phyloP scores from a whole-genome alignment of 2,329 filamentous ascomycete genomes.

The Dactylellina haptotyla region DNA sequence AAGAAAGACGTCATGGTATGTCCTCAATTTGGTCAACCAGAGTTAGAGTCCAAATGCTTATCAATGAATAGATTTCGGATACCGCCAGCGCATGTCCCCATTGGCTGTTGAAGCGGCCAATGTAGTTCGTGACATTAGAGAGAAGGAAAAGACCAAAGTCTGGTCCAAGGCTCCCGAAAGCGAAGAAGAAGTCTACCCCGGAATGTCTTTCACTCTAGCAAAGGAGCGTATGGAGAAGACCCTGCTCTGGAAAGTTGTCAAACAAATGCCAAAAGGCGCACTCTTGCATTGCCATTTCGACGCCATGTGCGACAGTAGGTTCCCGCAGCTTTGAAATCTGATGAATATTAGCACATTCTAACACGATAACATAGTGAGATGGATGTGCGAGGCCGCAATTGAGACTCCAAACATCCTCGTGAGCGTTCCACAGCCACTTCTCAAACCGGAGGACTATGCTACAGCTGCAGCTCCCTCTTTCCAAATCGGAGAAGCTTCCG shows the following conservation, averaged over 20 bases:
- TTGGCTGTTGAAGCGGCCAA: conserved; percentile 79
- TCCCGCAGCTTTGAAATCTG: neutral
- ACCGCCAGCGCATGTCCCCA: conserved; percentile 79
- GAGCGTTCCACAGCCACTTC: conserved; percentile 40
- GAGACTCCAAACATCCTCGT: conserved; percentile 75
- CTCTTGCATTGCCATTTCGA: conserved; percentile 88
- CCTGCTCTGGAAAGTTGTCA: conserved; percentile 84
- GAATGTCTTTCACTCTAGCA: conserved; percentile 92
- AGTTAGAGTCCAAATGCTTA: conserved; percentile 55
- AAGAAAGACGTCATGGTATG: conserved; percentile 80
- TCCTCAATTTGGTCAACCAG: conserved; percentile 47
- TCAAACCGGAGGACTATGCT: conserved; percentile 65
- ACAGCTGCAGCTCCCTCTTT: conserved; percentile 64
- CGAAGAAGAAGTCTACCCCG: conserved; percentile 75
- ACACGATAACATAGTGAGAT: conserved; percentile 67
- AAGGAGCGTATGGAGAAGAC: conserved; percentile 87
- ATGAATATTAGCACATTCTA: neutral
- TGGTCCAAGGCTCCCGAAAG: conserved; percentile 79
- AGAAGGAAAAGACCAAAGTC: conserved; percentile 77
- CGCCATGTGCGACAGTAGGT: conserved; percentile 79
- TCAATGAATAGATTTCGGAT: conserved; percentile 70
- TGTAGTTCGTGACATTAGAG: conserved; percentile 82
- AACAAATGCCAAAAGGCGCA: conserved; percentile 86
- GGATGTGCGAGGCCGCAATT: conserved; percentile 77
- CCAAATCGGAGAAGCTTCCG: conserved; percentile 53